Evolutionary conservation across 805 yeast genomes (phyloP), one percentile per base, ranked within the genome.

Genomic region (Metschnikowia lachancei): DNA sequence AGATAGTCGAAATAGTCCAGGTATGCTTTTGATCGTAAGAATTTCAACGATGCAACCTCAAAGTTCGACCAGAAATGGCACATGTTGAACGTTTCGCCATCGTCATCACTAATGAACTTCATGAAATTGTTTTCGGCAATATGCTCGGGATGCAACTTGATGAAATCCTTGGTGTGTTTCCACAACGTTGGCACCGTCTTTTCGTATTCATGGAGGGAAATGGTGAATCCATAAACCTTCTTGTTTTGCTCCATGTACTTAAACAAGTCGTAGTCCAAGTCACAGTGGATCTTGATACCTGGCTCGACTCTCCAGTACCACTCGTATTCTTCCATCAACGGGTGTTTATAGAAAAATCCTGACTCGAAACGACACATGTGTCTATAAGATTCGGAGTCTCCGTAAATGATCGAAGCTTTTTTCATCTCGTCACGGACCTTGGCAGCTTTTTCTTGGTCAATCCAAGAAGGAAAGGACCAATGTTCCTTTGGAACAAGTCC

Each of bases 1-100:
- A 87, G 68, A 60, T 69, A 68, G 18, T 84, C 70, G 58, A 89
- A 89, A 65, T 83, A 89, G 47, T 77, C 75, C 40, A 66, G 58
- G 61, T 89, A 89, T 8, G 87, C 87, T 46, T 82, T 79, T 14
- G 80, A 66, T 61, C 95, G 76, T 87, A 89, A 86, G 63, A 87
- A 78, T 47, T 79, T 77, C 64, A 87, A 74, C 44, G 82, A 79
- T 7, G 85, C 95, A 61, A 88, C 77, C 69, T 88, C 96, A 55
- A 89, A 89, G 69, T 88, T 88, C 22, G 95, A 85, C 96, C 96
- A 87, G 75, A 83, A 87, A 65, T 87, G 95, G 66, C 96, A 87
- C 50, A 85, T 75, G 63, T 87, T 87, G 64, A 86, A 87, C 13
- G 84, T 71, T 32, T 68, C 67, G 46, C 94, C 94, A 38, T 70